phyloP scores from a whole-genome alignment of 2,329 filamentous ascomycete species.

The Grosmannia penicillata region DNA sequence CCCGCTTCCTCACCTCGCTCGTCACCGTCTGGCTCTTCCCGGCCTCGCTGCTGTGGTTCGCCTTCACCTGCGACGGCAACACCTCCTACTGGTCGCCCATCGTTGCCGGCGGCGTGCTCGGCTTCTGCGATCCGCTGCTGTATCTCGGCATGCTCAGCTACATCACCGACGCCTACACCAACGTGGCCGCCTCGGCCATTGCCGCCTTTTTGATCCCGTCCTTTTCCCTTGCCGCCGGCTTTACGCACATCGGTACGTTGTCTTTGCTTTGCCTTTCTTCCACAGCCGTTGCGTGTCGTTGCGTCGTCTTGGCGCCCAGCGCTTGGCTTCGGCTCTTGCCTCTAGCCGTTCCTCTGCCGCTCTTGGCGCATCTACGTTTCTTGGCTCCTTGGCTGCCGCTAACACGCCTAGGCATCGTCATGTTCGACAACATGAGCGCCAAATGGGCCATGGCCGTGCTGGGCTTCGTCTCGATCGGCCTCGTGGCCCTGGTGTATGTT shows the following conservation, averaged over 20 bases:
- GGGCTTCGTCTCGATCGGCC: conserved; percentile 5
- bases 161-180: conserved; percentile 4
- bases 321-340: no score
- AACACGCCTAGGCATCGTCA: conserved; percentile 3
- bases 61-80: conserved; percentile 6
- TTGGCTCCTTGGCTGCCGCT: not conserved
- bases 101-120: conserved; percentile 4
- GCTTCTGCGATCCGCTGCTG: conserved; percentile 6
- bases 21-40: conserved; percentile 5
- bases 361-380: not conserved
- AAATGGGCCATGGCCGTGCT: conserved; percentile 6
- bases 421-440: conserved; percentile 5
- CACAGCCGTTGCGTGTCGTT: no score
- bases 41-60: conserved; percentile 5
- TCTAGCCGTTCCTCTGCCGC: no score
- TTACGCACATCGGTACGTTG: conserved; percentile 2
- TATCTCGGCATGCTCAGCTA: conserved; percentile 6
- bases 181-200: conserved; percentile 5
- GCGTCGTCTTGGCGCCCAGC: no score
- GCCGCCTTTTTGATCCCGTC: conserved; percentile 5
- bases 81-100: conserved; percentile 4
- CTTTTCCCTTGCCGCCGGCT: conserved; percentile 3
- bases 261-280: not conserved
- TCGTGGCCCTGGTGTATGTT: conserved; percentile 5
- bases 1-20: conserved; percentile 5